phyloP scores from a whole-genome alignment of 2,329 filamentous ascomycete species.

The Xylaria hypoxylon region DNA sequence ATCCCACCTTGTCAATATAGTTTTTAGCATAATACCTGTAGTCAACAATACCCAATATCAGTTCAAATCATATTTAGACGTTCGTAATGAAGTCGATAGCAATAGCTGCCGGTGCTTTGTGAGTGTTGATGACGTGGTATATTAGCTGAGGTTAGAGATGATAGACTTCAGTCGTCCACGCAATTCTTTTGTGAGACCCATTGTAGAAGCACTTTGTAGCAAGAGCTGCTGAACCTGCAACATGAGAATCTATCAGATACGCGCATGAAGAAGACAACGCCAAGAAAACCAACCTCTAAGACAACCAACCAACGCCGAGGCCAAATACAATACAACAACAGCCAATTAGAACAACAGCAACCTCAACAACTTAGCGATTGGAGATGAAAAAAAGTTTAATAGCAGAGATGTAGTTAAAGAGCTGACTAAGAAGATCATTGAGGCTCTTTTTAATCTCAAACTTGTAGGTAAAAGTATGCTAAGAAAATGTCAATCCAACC shows the following conservation, averaged over 20 bases:
- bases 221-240: background rate
- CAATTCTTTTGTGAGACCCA: background rate
- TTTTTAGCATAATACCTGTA: conserved; percentile 31
- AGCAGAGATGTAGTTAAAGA: conserved; percentile 25
- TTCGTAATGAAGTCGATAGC: background rate
- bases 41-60: conserved; percentile 27
- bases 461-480: conserved; percentile 4
- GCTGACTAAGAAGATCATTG: conserved; percentile 5
- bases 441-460: conserved; percentile 22
- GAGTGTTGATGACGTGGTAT: background rate
- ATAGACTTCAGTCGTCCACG: background rate
- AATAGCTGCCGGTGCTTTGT: background rate
- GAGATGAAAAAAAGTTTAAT: background rate
- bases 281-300: background rate
- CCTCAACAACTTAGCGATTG: background rate
- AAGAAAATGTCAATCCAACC: conserved; percentile 22
- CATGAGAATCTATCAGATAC: background rate
- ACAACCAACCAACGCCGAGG: background rate
- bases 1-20: conserved; percentile 28
- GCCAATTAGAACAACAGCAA: background rate
- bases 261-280: background rate
- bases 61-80: background rate
- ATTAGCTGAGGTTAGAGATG: background rate
- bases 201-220: background rate
- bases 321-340: background rate